Base-by-base conservation (phyloP, 202 grass and related monocot genomes). In the Musa balbisiana region DNA sequence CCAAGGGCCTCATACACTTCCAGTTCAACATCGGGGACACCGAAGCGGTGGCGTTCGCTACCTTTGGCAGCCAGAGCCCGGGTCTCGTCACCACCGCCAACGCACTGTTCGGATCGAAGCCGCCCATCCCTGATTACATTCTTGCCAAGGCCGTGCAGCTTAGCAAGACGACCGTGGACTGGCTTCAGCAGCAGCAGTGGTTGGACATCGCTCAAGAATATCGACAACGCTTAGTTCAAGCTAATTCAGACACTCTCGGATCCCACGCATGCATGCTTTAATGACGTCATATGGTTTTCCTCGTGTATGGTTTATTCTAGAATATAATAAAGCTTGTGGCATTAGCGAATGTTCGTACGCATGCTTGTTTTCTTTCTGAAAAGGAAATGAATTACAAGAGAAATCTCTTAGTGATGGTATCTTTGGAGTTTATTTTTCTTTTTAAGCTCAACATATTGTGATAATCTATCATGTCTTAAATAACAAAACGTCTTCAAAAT, bases 1-100 rank as follows among this genome's bases (percentile, higher is more conserved):
- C 82, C 2, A 22, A 69, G 13, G 82, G 76, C 52, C 24, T 84
- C 23, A 52, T 84, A 14, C 82, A 84, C 69, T 84, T 84, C 68
- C 81, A 83, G 52, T 67, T 83, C 75, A 83, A 83, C 1, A 10
- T 20, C 14, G 79, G 73, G 16, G 52, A 27, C 0, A 23, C 23
- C 14, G 62, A 54, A 1, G 80, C 84, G 1, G 79, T 86, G n/a
- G 80, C 84, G 49, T 60, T 79, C 77, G 56, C 82, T 27, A 8
- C 51, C 33, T 49, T 68, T 15, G 56, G n/a, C 0, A 76, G 76
- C 63, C 82, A 80, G 49, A 76, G 58, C 71, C 77, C 82, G 14
- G 82, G 78, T 25, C 55, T 85, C 9, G 51, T 65, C 64, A 85
- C 83, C 2, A 22, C 65, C 0, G 17, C 74, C 0, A 77, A 85